Evolutionary conservation across 768 basidiomycete species (phyloP), one percentile per base, ranked within the genome.

Genomic region (Megacollybia marginata): DNA sequence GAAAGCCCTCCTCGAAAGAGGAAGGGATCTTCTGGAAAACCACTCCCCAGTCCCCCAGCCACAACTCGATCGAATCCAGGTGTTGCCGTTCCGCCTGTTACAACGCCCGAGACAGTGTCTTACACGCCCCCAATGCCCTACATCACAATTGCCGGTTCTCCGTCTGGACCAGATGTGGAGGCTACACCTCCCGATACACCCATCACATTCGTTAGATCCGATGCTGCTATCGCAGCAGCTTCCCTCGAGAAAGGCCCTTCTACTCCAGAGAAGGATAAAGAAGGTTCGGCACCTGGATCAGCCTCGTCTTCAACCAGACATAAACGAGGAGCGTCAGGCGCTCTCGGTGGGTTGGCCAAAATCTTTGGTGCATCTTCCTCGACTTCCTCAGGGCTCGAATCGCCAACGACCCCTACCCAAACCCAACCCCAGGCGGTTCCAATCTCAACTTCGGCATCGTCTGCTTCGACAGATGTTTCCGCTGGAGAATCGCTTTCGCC

Each of bases 131-230:
- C 23, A 3, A 28, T 28, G 23, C 23, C 23, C 6, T 28, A 28
- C 6, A 28, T 28, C 6, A 28, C 23, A 2, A 28, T 28, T 28
- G 23, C 4, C 6, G 23, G 23, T 28, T 28, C 23, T 28, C 23
- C 23, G 23, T 28, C 23, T 28, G 6, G 23, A 28, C 23, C 23
- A 6, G 23, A 6, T 28, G 23, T 28, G 6, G 23, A 28, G 6
- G 23, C 23, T 28, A 28, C 23, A 3, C 23, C 23, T n/a, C 69
- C 71, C 43, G 61, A 59, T 3, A 64, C 66, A 15, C 67, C 69
- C 8, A 58, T 56, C 20, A 51, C 64, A 11, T 57, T 60, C 20
- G 56, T 60, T 33, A 10, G 33, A 13, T 36, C 54, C 23, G 34
- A 46, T 15, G 13, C 23, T 23, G 23, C 23, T 3, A 28, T 28